Conservation (phyloP, 768 basidiomycete species). For the Coprinellus micaceus region DNA sequence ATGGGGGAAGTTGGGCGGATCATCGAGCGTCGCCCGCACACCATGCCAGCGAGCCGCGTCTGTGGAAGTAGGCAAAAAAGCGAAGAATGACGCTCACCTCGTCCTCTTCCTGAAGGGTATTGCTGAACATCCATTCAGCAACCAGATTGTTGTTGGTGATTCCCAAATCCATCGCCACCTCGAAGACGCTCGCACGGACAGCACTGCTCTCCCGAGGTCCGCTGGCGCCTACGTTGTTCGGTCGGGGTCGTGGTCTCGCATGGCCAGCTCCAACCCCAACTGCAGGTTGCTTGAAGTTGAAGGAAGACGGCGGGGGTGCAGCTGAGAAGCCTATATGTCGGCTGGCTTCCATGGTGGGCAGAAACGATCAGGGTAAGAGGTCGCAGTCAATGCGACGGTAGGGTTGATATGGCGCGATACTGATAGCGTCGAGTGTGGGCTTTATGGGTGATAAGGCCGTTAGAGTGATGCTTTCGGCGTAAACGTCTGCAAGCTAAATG, state of each 20-base stretch:
- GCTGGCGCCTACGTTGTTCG: not conserved
- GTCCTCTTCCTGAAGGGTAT: conserved; percentile 58
- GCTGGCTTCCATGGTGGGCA: not conserved
- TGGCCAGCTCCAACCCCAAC: not conserved
- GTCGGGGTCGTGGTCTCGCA: not conserved
- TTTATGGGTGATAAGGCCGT: not conserved
- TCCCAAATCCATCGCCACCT: conserved; percentile 68
- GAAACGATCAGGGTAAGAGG: not conserved
- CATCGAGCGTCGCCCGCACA: not conserved
- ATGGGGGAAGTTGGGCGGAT: not conserved
- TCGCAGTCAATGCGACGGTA: not conserved
- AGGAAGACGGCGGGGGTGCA: not conserved
- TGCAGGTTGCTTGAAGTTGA: not conserved
- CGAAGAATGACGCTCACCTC: conserved; percentile 20
- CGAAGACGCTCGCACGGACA: conserved; percentile 70
- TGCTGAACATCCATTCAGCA: conserved; percentile 71
- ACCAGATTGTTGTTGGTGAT: conserved; percentile 56
- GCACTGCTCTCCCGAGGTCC: conserved; percentile 49
- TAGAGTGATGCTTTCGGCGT: too few relatives aligned
- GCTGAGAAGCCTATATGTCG: not conserved
- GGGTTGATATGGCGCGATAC: conserved; percentile 15
- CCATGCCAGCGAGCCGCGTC: not conserved
- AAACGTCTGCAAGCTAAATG: too few relatives aligned
- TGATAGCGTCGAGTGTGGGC: conserved; percentile 26
- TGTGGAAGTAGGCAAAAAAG: not conserved